phyloP scores from a whole-genome alignment of 306 rosid genomes.

The Pterocarpus macrocarpus region DNA sequence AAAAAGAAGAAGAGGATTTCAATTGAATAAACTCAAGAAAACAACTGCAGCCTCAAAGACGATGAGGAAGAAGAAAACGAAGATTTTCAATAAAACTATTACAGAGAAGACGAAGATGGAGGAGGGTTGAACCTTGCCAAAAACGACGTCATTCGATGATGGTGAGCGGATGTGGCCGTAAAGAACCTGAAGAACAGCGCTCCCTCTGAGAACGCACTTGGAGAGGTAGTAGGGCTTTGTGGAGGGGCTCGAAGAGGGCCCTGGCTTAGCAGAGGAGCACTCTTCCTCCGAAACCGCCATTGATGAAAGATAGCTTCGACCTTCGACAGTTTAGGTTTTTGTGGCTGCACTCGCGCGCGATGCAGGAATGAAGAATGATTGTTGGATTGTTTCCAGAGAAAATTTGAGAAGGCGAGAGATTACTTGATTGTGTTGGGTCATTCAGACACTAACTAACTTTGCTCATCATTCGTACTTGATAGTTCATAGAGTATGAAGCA shows the following conservation, averaged over 20 bases:
- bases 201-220: slow-evolving; percentile 85
- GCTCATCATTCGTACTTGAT: neutral
- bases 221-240: slow-evolving; percentile 75
- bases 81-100: neutral
- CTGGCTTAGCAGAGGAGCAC: slow-evolving; percentile 82
- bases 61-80: neutral
- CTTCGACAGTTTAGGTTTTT: slow-evolving; percentile 29
- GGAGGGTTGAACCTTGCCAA: slow-evolving; percentile 67
- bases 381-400: too few species aligned
- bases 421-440: too few species aligned
- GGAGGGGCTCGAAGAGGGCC: slow-evolving; percentile 69
- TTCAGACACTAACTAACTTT: neutral
- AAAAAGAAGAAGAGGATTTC: neutral
- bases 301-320: slow-evolving; percentile 2
- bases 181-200: slow-evolving; percentile 87
- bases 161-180: slow-evolving; percentile 83
- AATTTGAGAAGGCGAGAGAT: too few species aligned
- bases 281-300: slow-evolving; percentile 97
- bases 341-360: neutral
- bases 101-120: neutral
- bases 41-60: neutral
- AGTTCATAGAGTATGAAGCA: neutral
- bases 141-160: slow-evolving; percentile 75
- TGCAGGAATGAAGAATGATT: neutral
- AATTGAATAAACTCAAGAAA: neutral